A percentile compares a stretch with the other conserved stretches of the same genome.
phyloP scores from a whole-genome alignment of 1,284 basidiomycete genomes.

The Leccinum ponderosum region DNA sequence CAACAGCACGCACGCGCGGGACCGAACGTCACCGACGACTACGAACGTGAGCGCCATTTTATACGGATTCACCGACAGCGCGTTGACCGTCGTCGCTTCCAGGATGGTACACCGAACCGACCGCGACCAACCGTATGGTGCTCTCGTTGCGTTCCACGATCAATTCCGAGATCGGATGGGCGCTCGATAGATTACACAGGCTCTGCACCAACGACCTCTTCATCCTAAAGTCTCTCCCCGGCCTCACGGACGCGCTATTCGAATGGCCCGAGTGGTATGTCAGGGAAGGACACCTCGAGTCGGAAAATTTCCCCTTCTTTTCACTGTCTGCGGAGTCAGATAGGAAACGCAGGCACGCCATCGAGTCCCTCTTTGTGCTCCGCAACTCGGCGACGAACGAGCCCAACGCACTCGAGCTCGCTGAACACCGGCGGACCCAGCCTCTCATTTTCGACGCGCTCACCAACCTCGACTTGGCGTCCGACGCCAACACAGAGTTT shows the following conservation, averaged over 20 bases:
- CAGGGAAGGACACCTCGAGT: slow-evolving; percentile 48
- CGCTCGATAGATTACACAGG: slow-evolving; percentile 74
- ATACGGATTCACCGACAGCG: background rate
- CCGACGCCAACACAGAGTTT: slow-evolving; percentile 68
- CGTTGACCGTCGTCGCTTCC: slow-evolving; percentile 6
- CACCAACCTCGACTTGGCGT: slow-evolving; percentile 51
- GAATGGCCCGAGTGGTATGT: slow-evolving; percentile 82
- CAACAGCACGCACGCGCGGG: slow-evolving; percentile 22
- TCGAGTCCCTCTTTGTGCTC: slow-evolving; percentile 75
- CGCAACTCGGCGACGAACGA: slow-evolving; percentile 74
- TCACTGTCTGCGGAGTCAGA: slow-evolving; percentile 47
- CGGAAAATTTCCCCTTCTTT: slow-evolving; percentile 50
- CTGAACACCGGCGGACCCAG: slow-evolving; percentile 55
- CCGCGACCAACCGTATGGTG: slow-evolving; percentile 76
- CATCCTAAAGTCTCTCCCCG: slow-evolving; percentile 64
- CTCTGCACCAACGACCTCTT: slow-evolving; percentile 77
- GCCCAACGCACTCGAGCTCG: slow-evolving; percentile 62
- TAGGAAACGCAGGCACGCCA: no score
- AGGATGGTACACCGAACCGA: slow-evolving; percentile 81
- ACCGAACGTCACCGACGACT: slow-evolving; percentile 66
- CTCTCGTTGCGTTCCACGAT: slow-evolving; percentile 78
- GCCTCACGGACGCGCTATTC: slow-evolving; percentile 76
- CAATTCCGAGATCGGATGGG: slow-evolving; percentile 75
- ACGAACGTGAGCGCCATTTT: slow-evolving; percentile 56
- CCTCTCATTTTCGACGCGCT: slow-evolving; percentile 61